Conservation (phyloP, 495 filamentous ascomycete genomes). For the Massariosphaeria phaeospora region DNA sequence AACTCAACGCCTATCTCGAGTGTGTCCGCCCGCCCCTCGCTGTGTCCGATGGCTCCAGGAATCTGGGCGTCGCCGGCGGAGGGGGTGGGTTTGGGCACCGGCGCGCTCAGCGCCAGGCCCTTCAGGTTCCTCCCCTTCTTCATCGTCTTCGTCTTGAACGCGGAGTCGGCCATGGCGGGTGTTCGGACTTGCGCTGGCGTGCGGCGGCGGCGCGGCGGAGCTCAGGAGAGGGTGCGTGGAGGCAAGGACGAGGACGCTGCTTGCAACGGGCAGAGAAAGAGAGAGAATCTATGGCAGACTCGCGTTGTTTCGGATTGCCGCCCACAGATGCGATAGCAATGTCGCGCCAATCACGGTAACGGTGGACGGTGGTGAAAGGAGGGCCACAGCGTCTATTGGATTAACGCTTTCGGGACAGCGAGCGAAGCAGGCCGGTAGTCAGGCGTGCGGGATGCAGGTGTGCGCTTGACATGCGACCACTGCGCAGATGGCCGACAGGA, state of each 20-base stretch:
- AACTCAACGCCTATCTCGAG: conserved; percentile 97
- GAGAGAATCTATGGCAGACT: background rate
- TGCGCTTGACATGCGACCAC: no score
- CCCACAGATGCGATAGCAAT: conserved; percentile 24
- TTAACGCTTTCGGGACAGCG: conserved; percentile 33
- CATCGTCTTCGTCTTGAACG: conserved; percentile 82
- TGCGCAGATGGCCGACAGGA: background rate
- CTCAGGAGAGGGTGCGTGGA: background rate
- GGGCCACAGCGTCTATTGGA: conserved; percentile 35
- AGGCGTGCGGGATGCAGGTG: background rate
- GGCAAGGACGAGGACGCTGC: background rate
- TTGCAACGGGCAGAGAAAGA: background rate
- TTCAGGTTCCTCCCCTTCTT: conserved; percentile 99
- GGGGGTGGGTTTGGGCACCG: conserved; percentile 56
- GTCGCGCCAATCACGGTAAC: conserved; percentile 30
- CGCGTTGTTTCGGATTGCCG: conserved; percentile 29
- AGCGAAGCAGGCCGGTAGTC: conserved; percentile 2
- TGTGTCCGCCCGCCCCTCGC: conserved; percentile 63
- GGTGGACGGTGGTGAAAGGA: conserved; percentile 16
- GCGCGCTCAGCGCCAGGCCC: conserved; percentile 75
- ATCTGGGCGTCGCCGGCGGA: conserved; percentile 57
- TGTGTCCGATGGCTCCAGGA: conserved; percentile 58
- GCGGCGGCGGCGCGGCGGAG: conserved; percentile 1
- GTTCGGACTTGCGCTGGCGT: conserved; percentile 13
- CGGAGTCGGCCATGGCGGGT: conserved; percentile 61